A percentile compares a stretch with the other conserved stretches of the same genome.
Evolutionary conservation across 2,329 filamentous ascomycete species (phyloP).

Genomic region (Alternaria novae-zelandiae): DNA sequence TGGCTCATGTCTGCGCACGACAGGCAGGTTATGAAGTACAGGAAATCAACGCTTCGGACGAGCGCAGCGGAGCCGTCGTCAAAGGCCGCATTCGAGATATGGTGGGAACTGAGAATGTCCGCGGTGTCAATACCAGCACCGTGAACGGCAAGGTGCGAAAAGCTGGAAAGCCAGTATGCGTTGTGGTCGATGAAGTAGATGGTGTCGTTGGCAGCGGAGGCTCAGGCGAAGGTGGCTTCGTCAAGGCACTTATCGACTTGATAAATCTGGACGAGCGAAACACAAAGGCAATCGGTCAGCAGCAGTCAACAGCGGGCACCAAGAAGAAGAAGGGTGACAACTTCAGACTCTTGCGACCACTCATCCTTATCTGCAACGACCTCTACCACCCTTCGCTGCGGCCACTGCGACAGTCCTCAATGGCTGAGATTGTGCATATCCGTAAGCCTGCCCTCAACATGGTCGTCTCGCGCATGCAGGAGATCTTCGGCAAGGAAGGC

Average conservation of each 20-base stretch:
- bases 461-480: slow-evolving; percentile 79
- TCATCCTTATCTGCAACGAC: slow-evolving; percentile 97
- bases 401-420: slow-evolving; percentile 79
- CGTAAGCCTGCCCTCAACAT: slow-evolving; percentile 87
- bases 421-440: slow-evolving; percentile 91
- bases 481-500: slow-evolving; percentile 86
- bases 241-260: slow-evolving; percentile 92
- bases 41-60: slow-evolving; percentile 98
- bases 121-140: slow-evolving; percentile 65
- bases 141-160: slow-evolving; percentile 67
- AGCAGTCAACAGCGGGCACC: slow-evolving; percentile 38
- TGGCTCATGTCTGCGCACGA: slow-evolving; percentile 92
- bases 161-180: slow-evolving; percentile 84
- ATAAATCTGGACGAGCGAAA: slow-evolving; percentile 88
- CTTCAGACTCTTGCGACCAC: slow-evolving; percentile 83
- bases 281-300: slow-evolving; percentile 49
- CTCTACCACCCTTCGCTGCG: slow-evolving; percentile 90
- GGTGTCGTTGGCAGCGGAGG: slow-evolving; percentile 78
- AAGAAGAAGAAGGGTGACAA: slow-evolving; percentile 80
- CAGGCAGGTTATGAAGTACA: slow-evolving; percentile 97
- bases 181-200: slow-evolving; percentile 96
- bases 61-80: slow-evolving; percentile 87
- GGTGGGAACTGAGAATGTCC: slow-evolving; percentile 92
- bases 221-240: slow-evolving; percentile 85
- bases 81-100: slow-evolving; percentile 90